A percentile compares a stretch with the other conserved stretches of the same genome.
Evolutionary conservation across 2,329 filamentous ascomycete species (phyloP).

Genomic region (Curvularia sp.): DNA sequence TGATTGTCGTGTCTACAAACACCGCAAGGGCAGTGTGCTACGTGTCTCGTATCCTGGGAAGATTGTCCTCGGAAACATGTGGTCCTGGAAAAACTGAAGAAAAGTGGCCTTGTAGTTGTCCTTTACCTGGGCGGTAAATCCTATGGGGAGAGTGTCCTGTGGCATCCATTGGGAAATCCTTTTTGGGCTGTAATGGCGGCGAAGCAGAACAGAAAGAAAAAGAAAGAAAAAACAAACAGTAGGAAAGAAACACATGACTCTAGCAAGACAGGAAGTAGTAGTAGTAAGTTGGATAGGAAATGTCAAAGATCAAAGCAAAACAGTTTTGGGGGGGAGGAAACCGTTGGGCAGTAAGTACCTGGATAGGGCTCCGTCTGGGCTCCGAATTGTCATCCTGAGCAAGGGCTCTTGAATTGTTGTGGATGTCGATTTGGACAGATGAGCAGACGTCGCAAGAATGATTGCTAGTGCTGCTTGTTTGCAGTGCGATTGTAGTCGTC

Average conservation of each 20-base stretch:
- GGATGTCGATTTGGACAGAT: slow-evolving; percentile 15
- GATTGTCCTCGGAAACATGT: slow-evolving; percentile 15
- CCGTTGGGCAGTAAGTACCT: slow-evolving; percentile 55
- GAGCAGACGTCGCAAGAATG: slow-evolving; percentile 27
- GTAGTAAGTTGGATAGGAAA: slow-evolving; percentile 23
- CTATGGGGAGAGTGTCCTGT: slow-evolving; percentile 28
- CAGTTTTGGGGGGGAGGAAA: slow-evolving; percentile 34
- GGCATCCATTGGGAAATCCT: slow-evolving; percentile 31
- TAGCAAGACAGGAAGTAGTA: slow-evolving; percentile 33
- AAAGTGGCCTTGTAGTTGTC: slow-evolving; percentile 31
- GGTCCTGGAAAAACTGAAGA: slow-evolving; percentile 26
- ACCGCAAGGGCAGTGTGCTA: slow-evolving; percentile 35
- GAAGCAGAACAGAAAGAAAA: slow-evolving; percentile 37
- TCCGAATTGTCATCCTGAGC: slow-evolving; percentile 56
- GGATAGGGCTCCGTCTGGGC: slow-evolving; percentile 51
- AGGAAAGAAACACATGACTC: slow-evolving; percentile 40
- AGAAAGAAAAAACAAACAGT: slow-evolving; percentile 26
- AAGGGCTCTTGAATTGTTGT: slow-evolving; percentile 44
- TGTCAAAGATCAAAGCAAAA: slow-evolving; percentile 36
- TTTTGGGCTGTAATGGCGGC: slow-evolving; percentile 45
- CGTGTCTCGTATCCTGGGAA: slow-evolving; percentile 19
- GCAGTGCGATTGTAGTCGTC: slow-evolving; percentile 28
- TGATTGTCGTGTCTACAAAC: slow-evolving; percentile 40
- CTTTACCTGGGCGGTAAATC: slow-evolving; percentile 26
- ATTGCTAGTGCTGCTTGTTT: slow-evolving; percentile 18